phyloP scores from a whole-genome alignment of 768 basidiomycete genomes.

The Tylopilus intermedius region DNA sequence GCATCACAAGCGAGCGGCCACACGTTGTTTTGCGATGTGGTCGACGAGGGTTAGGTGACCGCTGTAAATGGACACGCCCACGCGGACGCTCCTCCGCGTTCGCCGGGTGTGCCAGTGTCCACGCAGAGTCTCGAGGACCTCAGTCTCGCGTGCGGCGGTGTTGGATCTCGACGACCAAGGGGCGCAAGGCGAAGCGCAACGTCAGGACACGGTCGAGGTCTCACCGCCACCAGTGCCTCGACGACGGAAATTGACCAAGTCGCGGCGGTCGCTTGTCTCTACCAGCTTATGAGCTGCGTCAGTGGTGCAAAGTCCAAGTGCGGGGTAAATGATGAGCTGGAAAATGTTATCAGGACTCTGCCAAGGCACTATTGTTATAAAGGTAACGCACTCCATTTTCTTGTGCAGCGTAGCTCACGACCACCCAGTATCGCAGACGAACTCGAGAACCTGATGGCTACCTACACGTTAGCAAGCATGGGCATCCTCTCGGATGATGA shows the following conservation, averaged over 20 bases:
- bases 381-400: no score
- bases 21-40: conserved; percentile 25
- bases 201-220: conserved; percentile 23
- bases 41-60: background rate
- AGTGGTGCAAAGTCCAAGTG: conserved; percentile 62
- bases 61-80: background rate
- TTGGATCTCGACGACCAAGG: background rate
- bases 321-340: conserved; percentile 77
- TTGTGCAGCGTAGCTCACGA: conserved; percentile 10
- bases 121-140: conserved; percentile 23
- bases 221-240: conserved; percentile 11
- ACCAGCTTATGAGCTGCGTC: conserved; percentile 73
- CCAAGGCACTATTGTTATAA: no score
- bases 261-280: conserved; percentile 51
- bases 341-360: background rate
- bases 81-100: background rate
- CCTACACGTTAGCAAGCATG: conserved; percentile 85
- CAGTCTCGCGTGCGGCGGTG: background rate
- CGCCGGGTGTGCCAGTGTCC: background rate
- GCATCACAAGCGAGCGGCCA: conserved; percentile 14
- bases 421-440: conserved; percentile 64
- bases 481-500: conserved; percentile 78
- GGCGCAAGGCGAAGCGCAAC: conserved; percentile 13
- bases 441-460: conserved; percentile 72
- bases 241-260: conserved; percentile 24